Conservation (phyloP, 352 stramenopile genomes). For the Pythium myriotylum region DNA sequence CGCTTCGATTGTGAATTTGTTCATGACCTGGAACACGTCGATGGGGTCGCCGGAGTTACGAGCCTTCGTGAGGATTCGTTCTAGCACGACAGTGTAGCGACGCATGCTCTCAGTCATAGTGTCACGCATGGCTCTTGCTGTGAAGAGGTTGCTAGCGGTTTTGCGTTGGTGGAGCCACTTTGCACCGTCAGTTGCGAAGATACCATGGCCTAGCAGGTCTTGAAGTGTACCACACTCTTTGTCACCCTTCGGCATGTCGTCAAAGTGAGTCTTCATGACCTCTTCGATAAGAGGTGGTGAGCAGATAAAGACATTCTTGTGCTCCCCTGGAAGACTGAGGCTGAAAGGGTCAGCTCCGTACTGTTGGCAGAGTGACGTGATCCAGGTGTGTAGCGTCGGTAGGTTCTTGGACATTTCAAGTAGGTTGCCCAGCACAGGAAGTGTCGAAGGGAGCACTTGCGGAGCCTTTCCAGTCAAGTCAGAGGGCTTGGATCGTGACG, state of each 20-base stretch:
- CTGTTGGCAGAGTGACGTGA: constrained; percentile 33
- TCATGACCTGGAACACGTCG: constrained; percentile 47
- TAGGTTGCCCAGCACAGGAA: too few relatives aligned
- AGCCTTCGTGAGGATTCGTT: constrained; percentile 21
- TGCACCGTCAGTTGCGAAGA: constrained; percentile 50
- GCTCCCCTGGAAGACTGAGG: constrained; percentile 33
- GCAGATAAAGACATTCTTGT: constrained; percentile 39
- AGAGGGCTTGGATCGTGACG: too few relatives aligned
- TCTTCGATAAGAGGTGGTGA: constrained; percentile 49
- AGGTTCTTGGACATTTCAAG: too few relatives aligned
- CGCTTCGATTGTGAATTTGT: constrained; percentile 53
- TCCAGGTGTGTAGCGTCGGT: constrained; percentile 76
- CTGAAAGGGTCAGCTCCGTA: constrained; percentile 39
- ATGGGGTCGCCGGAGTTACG: constrained; percentile 18
- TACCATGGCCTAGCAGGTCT: constrained; percentile 48
- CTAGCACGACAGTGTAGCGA: constrained; percentile 17
- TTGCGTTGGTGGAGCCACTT: constrained; percentile 63
- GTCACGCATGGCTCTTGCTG: constrained; percentile 40
- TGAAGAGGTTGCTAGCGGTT: constrained; percentile 56
- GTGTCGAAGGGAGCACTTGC: too few relatives aligned
- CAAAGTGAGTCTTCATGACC: constrained; percentile 58
- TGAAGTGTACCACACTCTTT: constrained; percentile 45
- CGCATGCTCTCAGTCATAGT: constrained; percentile 41
- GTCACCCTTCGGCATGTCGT: constrained; percentile 64
- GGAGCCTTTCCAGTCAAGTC: too few relatives aligned